A percentile compares a stretch with the other conserved stretches of the same genome.
These are phyloP conservation scores for Biscutella laevigata DNA, from an alignment of 441 rosid species.

Conservation along the genomic window DNA sequence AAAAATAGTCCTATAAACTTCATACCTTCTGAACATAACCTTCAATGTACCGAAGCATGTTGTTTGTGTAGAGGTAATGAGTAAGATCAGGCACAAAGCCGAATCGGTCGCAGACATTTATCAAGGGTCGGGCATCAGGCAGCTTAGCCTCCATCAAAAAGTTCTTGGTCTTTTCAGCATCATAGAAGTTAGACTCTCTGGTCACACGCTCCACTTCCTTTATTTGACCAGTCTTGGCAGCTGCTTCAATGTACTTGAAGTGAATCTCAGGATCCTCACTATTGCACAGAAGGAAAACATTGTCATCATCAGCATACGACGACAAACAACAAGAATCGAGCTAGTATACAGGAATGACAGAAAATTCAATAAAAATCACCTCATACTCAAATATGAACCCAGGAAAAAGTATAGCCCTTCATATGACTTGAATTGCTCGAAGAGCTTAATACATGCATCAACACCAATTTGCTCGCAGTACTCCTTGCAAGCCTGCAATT, in stretches of 20 bases:
- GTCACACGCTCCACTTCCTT: constrained; percentile 99
- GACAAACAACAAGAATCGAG: constrained; percentile 1
- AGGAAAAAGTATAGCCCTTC: constrained; percentile 97
- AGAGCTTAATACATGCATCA: constrained; percentile 86
- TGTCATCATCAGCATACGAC: constrained; percentile 11
- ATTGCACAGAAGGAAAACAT: constrained; percentile 31
- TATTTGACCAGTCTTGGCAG: constrained; percentile 94
- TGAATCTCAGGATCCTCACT: constrained; percentile 96
- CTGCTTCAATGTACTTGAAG: constrained; percentile 94
- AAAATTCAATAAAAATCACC: constrained; percentile 35
- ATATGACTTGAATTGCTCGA: constrained; percentile 96
- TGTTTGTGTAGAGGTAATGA: constrained; percentile 79
- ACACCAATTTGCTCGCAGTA: constrained; percentile 94
- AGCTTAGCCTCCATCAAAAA: constrained; percentile 95
- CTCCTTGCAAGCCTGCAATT: constrained; percentile 81
- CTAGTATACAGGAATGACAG: constrained; percentile 11
- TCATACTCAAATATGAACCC: constrained; percentile 92
- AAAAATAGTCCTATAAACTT: neutral
- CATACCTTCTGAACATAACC: constrained; percentile 94
- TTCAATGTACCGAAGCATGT: constrained; percentile 95
- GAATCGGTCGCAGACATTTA: constrained; percentile 94
- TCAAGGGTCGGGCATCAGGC: constrained; percentile 91
- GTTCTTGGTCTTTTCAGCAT: constrained; percentile 90
- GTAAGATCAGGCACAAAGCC: constrained; percentile 93
- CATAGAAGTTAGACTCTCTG: constrained; percentile 89